Conservation (phyloP, 768 basidiomycete species). For the Sporobolomyces roseus region DNA sequence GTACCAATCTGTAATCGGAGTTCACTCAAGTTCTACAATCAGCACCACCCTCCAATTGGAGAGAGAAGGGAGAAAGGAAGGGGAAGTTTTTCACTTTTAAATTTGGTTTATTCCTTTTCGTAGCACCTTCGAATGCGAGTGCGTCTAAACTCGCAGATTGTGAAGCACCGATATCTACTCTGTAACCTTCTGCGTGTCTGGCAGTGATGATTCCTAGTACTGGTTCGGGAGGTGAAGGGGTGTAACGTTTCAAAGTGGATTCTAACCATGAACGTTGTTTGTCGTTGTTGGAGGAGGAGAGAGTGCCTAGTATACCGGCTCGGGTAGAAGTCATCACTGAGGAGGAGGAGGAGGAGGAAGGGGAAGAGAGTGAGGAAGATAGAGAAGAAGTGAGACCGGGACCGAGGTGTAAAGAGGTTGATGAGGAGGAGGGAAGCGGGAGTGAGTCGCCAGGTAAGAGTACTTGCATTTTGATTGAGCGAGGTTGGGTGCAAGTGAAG, state of each 20-base stretch:
- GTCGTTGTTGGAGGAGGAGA: neutral
- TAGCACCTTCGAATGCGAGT: slow-evolving; percentile 91
- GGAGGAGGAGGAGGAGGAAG: neutral
- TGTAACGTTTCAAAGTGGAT: slow-evolving; percentile 9
- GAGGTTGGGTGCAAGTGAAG: no score
- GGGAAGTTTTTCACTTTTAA: slow-evolving; percentile 62
- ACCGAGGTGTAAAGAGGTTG: neutral
- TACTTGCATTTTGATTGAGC: slow-evolving; percentile 42
- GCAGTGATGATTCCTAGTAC: slow-evolving; percentile 79
- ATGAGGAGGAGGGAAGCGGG: neutral
- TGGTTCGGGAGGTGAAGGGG: slow-evolving; percentile 56
- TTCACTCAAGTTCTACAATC: neutral
- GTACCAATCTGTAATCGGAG: slow-evolving; percentile 71
- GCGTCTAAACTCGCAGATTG: slow-evolving; percentile 80
- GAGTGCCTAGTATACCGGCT: neutral
- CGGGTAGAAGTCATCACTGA: neutral
- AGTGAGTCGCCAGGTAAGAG: slow-evolving; percentile 71
- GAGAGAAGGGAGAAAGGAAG: slow-evolving; percentile 15
- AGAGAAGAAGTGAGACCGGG: neutral
- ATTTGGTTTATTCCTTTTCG: slow-evolving; percentile 88
- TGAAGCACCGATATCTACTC: slow-evolving; percentile 88
- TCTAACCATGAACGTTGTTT: neutral
- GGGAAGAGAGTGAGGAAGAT: slow-evolving; percentile 4
- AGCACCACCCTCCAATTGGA: slow-evolving; percentile 7
- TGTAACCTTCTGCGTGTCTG: slow-evolving; percentile 78